Percentiles rank a stretch among this genome's conserved stretches.
Conservation (phyloP, 805 yeast species). For the Yarrowia porcina region DNA sequence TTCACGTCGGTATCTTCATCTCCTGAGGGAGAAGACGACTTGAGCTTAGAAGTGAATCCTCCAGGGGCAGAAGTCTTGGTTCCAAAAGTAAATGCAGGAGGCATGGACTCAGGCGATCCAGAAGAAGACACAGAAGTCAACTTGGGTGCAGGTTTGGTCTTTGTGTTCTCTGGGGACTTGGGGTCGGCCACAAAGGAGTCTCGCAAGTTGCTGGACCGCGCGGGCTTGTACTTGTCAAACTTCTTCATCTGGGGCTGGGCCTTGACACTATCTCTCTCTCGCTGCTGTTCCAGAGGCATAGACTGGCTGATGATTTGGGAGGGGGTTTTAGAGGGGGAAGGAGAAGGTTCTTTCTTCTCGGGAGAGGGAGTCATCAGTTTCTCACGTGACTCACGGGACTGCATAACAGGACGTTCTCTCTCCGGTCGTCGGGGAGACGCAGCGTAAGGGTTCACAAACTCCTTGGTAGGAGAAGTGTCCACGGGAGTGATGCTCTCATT, state of each 20-base stretch:
- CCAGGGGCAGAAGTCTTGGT: not conserved
- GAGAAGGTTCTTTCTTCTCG: not conserved
- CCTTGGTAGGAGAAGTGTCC: not conserved
- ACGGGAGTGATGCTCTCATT: not conserved
- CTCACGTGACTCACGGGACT: not conserved
- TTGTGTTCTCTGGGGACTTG: not conserved
- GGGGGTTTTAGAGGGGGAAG: not conserved
- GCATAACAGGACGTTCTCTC: not conserved
- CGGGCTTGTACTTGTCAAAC: conserved; percentile 24
- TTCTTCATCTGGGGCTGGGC: conserved; percentile 3
- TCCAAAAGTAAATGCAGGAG: not conserved
- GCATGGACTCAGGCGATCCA: not conserved
- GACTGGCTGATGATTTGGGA: not conserved
- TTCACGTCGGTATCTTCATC: conserved; percentile 14
- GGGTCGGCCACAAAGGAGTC: conserved; percentile 4
- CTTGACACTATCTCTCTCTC: conserved; percentile 22
- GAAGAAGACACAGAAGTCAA: not conserved
- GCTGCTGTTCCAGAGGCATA: conserved; percentile 22
- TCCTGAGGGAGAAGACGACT: not conserved
- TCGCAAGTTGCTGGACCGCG: not conserved
- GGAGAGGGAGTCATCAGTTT: conserved; percentile 12
- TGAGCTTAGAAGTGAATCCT: not conserved
- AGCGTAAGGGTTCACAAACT: conserved; percentile 16
- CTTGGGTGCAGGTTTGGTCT: not conserved
- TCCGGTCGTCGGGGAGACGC: conserved; percentile 5